Evolutionary conservation across 2,329 filamentous ascomycete species (phyloP), one percentile per base, ranked within the genome.

Genomic region (Coniosporium tulheliwenetii): DNA sequence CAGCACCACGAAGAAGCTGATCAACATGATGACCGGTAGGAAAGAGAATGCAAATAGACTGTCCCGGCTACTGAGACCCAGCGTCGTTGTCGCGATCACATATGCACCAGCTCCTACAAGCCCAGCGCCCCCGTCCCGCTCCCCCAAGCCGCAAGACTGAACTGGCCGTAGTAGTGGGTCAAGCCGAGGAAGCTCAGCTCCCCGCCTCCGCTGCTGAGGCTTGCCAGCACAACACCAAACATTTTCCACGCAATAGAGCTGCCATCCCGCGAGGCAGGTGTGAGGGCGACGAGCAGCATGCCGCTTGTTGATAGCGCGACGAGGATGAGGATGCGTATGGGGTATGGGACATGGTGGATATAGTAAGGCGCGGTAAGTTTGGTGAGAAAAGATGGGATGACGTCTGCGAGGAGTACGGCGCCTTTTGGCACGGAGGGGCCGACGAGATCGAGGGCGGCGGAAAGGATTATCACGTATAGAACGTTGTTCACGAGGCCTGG

Each of bases 391-490:
- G 84, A 86, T 1, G 91, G 91, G 15, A 93, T 68, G 41, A 96
- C 85, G 59, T 95, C 86, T 57, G 86, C 86, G 46, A 96, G 82
- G 41, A 96, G 79, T 41, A 98, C 89, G 42, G 93, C 74, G 50
- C 84, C 85, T 60, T 96, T 96, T 39, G 91, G 91, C 1, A 95
- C 71, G 47, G 69, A 60, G 30, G 84, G 80, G 31, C 89, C 89
- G 51, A 96, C 91, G 45, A 98, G 82, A 55, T 98, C 91, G 52
- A 95, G 82, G 3, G 91, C 91, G 31, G 91, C 84, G 29, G 86
- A 93, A 53, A 98, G 81, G 56, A 96, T 91, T 59, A 96, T 84
- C 42, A 96, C 89, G 62, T 95, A 96, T 63, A 95, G 81, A 50
- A 96, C 85, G 65, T 96, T 96, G 63, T 98, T 96, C 58, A 96